Percentiles rank a stretch among this genome's conserved stretches.
Evolutionary conservation across 2,329 filamentous ascomycete genomes (phyloP).

Genomic region (Didymella arachidicola): DNA sequence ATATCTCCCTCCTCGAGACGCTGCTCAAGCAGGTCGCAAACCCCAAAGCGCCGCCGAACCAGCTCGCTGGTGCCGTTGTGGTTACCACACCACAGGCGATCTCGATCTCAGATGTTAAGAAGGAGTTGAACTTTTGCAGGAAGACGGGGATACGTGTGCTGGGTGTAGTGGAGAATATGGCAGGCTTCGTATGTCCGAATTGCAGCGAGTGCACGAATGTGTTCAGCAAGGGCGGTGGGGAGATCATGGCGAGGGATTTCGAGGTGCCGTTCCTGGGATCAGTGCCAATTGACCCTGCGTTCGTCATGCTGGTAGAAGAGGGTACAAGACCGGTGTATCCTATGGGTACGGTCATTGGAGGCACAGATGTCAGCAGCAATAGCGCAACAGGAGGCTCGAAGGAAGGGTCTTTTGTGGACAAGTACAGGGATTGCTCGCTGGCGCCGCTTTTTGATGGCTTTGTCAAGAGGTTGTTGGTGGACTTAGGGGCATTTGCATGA

Average conservation of each 20-base stretch:
- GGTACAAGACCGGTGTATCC: slow-evolving; percentile 72
- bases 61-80: slow-evolving; percentile 86
- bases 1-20: slow-evolving; percentile 90
- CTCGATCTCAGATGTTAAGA: slow-evolving; percentile 89
- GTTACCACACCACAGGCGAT: slow-evolving; percentile 97
- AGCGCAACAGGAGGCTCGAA: slow-evolving; percentile 32
- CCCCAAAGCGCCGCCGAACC: slow-evolving; percentile 55
- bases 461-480: slow-evolving; percentile 60
- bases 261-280: slow-evolving; percentile 82
- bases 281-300: slow-evolving; percentile 92
- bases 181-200: slow-evolving; percentile 81
- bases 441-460: slow-evolving; percentile 73
- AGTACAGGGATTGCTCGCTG: slow-evolving; percentile 76
- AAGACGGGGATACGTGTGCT: slow-evolving; percentile 83
- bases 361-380: slow-evolving; percentile 40
- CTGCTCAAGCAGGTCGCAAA: slow-evolving; percentile 60
- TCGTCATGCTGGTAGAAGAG: slow-evolving; percentile 86
- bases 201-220: slow-evolving; percentile 88
- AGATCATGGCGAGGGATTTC: slow-evolving; percentile 88
- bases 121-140: slow-evolving; percentile 90
- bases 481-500: slow-evolving; percentile 22
- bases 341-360: slow-evolving; percentile 63
- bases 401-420: slow-evolving; percentile 66
- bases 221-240: slow-evolving; percentile 89
- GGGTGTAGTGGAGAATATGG: slow-evolving; percentile 97